Conservation (phyloP, 768 basidiomycete genomes). For the Naematelia encephala region DNA sequence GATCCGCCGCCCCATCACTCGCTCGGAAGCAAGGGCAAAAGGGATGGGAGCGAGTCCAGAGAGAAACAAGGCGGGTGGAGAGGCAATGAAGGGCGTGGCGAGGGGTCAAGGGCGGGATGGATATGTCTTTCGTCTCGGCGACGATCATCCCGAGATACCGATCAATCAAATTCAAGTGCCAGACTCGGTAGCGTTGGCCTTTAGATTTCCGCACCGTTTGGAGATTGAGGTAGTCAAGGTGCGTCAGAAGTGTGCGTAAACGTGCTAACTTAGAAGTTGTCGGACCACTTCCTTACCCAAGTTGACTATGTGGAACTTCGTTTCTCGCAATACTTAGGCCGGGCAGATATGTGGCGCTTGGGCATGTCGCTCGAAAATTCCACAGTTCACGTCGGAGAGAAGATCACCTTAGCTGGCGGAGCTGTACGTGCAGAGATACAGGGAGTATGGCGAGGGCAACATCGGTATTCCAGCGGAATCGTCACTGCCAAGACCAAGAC, state of each 20-base stretch:
- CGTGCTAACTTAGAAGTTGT: constrained; percentile 14
- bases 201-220: constrained; percentile 33
- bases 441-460: constrained; percentile 65
- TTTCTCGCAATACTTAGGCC: constrained; percentile 90
- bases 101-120: constrained; percentile 31
- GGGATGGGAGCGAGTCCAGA: constrained; percentile 1
- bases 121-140: constrained; percentile 37
- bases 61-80: constrained; percentile 57
- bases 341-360: constrained; percentile 95
- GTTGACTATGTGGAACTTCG: constrained; percentile 67
- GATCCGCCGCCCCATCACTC: not conserved
- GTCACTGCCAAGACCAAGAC: constrained; percentile 79
- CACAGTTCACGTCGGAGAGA: constrained; percentile 79
- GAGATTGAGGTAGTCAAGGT: constrained; percentile 37
- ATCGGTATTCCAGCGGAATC: constrained; percentile 62
- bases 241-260: constrained; percentile 6
- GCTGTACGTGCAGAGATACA: constrained; percentile 74
- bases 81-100: constrained; percentile 29
- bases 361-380: constrained; percentile 74
- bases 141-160: constrained; percentile 31
- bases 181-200: constrained; percentile 38
- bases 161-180: constrained; percentile 40
- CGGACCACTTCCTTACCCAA: constrained; percentile 57
- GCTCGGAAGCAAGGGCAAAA: not conserved
- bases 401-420: constrained; percentile 76